Evolutionary conservation across 2,329 filamentous ascomycete species (phyloP).

Genomic region (Raffaelea ambrosiae): DNA sequence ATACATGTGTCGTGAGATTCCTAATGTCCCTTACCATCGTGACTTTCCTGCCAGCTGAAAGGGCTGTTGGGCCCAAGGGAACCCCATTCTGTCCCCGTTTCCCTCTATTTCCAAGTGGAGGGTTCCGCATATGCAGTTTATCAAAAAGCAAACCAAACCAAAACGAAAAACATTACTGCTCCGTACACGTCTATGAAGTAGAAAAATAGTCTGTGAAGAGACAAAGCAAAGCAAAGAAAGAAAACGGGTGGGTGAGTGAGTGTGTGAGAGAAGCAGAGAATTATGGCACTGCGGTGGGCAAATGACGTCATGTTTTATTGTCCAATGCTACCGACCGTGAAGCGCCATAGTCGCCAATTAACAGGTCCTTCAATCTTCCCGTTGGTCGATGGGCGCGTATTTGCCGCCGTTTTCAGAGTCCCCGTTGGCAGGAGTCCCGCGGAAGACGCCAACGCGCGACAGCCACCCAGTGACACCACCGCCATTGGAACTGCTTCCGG

Average conservation of each 20-base stretch:
- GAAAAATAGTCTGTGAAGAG: background rate
- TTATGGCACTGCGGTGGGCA: too few relatives aligned
- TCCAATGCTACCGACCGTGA: too few relatives aligned
- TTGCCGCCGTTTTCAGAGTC: constrained; percentile 23
- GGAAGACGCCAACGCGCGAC: constrained; percentile 28
- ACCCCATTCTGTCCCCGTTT: background rate
- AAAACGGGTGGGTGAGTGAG: background rate
- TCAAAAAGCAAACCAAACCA: background rate
- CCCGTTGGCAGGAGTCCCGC: constrained; percentile 23
- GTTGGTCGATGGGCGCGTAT: constrained; percentile 32
- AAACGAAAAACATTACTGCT: too few relatives aligned
- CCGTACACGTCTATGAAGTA: background rate
- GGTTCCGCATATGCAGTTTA: background rate
- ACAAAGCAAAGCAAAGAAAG: background rate
- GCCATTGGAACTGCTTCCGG: constrained; percentile 18
- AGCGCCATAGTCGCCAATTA: too few relatives aligned
- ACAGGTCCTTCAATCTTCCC: constrained; percentile 23
- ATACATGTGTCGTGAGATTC: too few relatives aligned
- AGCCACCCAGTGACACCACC: constrained; percentile 43
- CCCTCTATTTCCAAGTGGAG: background rate
- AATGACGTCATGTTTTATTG: too few relatives aligned
- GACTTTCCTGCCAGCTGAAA: too few relatives aligned
- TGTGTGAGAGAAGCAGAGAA: background rate
- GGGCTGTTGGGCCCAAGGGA: background rate
- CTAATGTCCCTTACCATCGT: too few relatives aligned